Percentiles rank a stretch among this genome's conserved stretches.
Conservation (phyloP, 2,329 filamentous ascomycete species). For the Monosporascus sp. region DNA sequence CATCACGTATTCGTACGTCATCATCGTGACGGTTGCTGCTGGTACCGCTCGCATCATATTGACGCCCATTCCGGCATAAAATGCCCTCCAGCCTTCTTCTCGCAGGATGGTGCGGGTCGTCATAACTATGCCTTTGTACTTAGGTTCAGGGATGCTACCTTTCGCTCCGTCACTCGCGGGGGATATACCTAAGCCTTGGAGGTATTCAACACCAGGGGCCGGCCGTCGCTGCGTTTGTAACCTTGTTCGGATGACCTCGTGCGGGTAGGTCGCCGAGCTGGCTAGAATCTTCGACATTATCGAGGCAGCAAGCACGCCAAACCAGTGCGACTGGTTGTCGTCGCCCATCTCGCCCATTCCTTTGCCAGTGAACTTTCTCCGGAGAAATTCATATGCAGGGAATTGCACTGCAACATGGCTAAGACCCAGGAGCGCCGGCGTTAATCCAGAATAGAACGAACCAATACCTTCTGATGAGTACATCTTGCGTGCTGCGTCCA, state of each 20-base stretch:
- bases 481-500: constrained; percentile 94
- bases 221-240: constrained; percentile 88
- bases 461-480: constrained; percentile 81
- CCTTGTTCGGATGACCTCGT: constrained; percentile 90
- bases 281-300: constrained; percentile 92
- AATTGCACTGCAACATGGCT: constrained; percentile 97
- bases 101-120: constrained; percentile 79
- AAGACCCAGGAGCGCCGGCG: constrained; percentile 83
- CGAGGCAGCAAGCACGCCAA: constrained; percentile 81
- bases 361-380: constrained; percentile 82
- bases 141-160: constrained; percentile 29
- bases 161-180: constrained; percentile 34
- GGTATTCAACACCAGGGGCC: constrained; percentile 47
- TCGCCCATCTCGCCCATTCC: constrained; percentile 70
- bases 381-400: constrained; percentile 90
- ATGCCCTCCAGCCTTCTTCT: constrained; percentile 94
- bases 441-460: constrained; percentile 93
- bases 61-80: constrained; percentile 95
- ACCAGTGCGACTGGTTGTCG: constrained; percentile 63
- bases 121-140: constrained; percentile 73
- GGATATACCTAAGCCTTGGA: constrained; percentile 45
- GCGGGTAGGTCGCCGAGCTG: constrained; percentile 92
- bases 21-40: constrained; percentile 93
- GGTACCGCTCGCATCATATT: constrained; percentile 96
- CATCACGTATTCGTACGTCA: constrained; percentile 85